Conservation (phyloP, 345 rosid genomes). For the Linum usitatissimum region DNA sequence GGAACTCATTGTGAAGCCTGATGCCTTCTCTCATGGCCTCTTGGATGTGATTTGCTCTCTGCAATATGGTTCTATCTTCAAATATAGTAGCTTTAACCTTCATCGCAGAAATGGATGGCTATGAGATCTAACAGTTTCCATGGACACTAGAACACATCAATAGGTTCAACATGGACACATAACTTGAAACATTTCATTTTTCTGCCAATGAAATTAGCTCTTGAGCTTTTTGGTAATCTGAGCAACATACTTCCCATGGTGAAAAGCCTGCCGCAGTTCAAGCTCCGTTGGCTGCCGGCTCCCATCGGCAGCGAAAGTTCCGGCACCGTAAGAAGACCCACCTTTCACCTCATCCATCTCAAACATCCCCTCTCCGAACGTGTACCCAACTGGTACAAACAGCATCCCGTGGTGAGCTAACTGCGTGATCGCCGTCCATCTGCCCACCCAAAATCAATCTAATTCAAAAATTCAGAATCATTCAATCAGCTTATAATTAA, state of each 20-base stretch:
- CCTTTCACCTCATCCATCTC: constrained; percentile 89
- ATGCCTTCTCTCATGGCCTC: too few relatives aligned
- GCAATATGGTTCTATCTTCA: too few relatives aligned
- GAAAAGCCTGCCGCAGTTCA: constrained; percentile 70
- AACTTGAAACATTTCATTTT: too few relatives aligned
- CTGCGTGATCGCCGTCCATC: constrained; percentile 76
- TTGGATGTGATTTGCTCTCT: too few relatives aligned
- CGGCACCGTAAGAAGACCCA: constrained; percentile 86
- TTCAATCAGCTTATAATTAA: too few relatives aligned
- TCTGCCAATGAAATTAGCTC: constrained; percentile 3
- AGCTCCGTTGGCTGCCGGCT: constrained; percentile 67
- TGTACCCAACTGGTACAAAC: constrained; percentile 82
- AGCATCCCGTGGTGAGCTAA: constrained; percentile 88
- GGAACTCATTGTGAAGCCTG: too few relatives aligned
- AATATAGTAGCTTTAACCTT: too few relatives aligned
- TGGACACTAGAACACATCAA: too few relatives aligned
- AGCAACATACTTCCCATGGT: constrained; percentile 81
- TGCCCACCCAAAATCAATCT: too few relatives aligned
- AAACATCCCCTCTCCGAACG: constrained; percentile 77
- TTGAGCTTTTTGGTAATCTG: constrained; percentile 69
- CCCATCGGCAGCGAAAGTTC: constrained; percentile 87
- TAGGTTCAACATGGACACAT: background rate
- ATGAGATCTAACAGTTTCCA: too few relatives aligned
- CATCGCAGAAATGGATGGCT: too few relatives aligned
- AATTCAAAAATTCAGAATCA: too few relatives aligned